These are phyloP conservation scores for Ustilago trichophora DNA, from an alignment of 1,284 basidiomycete species.

Conservation along the genomic window DNA sequence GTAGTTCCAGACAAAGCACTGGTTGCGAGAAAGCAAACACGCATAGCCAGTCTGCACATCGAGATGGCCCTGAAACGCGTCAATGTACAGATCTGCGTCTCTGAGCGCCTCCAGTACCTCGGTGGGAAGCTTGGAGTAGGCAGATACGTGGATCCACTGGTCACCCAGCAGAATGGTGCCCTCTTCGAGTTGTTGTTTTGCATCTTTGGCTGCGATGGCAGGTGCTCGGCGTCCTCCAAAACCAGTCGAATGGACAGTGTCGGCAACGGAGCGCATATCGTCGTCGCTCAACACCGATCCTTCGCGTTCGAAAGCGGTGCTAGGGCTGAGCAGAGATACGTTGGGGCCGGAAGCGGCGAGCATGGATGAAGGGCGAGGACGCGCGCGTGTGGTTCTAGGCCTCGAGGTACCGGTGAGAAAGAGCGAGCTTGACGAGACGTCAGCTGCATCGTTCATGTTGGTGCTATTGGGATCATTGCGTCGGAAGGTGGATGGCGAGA, in stretches of 20 bases:
- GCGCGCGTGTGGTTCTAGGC: conserved; percentile 10
- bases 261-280: conserved; percentile 33
- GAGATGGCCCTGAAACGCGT: conserved; percentile 45
- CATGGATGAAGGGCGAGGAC: conserved; percentile 40
- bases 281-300: conserved; percentile 29
- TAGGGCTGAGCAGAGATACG: conserved; percentile 22
- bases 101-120: conserved; percentile 44
- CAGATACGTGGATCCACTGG: conserved; percentile 46
- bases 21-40: conserved; percentile 43
- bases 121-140: conserved; percentile 39
- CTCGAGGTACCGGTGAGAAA: conserved; percentile 8
- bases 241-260: conserved; percentile 19
- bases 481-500: conserved; percentile 13
- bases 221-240: conserved; percentile 1
- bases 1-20: conserved; percentile 62
- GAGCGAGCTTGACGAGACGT: conserved; percentile 28
- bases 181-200: conserved; percentile 37
- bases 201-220: conserved; percentile 3
- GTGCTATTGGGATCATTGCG: conserved; percentile 1
- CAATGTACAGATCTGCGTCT: conserved; percentile 45
- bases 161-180: conserved; percentile 48
- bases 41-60: conserved; percentile 58
- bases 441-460: conserved; percentile 7
- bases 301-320: conserved; percentile 24
- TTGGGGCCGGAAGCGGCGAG: conserved; percentile 24